A percentile compares a stretch with the other conserved stretches of the same genome.
Evolutionary conservation across 805 yeast species (phyloP).

Genomic region (Torulaspora gathmanii): DNA sequence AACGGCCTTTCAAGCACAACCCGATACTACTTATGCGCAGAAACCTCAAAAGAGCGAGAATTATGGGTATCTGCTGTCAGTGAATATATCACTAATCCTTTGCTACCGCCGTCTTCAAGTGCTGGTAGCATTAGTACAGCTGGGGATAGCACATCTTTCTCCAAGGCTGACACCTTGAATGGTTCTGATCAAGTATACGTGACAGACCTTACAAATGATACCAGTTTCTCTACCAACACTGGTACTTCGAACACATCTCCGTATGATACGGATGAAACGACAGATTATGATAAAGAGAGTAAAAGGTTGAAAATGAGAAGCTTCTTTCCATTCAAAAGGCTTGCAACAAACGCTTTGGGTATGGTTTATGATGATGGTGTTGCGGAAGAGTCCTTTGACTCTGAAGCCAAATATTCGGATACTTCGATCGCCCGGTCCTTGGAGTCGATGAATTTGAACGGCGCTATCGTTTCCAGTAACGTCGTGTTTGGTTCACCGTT

Average conservation of each 20-base stretch:
- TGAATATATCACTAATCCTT: constrained; percentile 25
- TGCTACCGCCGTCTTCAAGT: constrained; percentile 10
- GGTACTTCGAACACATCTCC: constrained; percentile 14
- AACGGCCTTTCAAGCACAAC: constrained; percentile 38
- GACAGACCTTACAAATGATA: constrained; percentile 16
- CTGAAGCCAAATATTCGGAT: constrained; percentile 17
- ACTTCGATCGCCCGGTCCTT: constrained; percentile 30
- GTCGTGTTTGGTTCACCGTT: constrained; percentile 65
- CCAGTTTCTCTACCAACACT: constrained; percentile 1
- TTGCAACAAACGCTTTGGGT: constrained; percentile 16
- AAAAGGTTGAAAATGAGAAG: constrained; percentile 52
- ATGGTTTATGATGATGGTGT: constrained; percentile 12
- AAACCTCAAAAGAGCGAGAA: constrained; percentile 71
- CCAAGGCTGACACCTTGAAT: constrained; percentile 8
- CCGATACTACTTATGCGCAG: constrained; percentile 70
- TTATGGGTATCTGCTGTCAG: constrained; percentile 56
- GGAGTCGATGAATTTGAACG: constrained; percentile 31
- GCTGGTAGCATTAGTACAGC: constrained; percentile 9
- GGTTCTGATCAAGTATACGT: constrained; percentile 21
- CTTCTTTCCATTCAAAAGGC: constrained; percentile 52
- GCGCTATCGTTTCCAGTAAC: constrained; percentile 22
- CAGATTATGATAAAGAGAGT: constrained; percentile 36
- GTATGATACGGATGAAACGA: constrained; percentile 10
- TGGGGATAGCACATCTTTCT: constrained; percentile 8
- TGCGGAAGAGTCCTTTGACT: constrained; percentile 6